A percentile compares a stretch with the other conserved stretches of the same genome.
Conservation (phyloP, 768 basidiomycete species). For the Kwoniella europaea region DNA sequence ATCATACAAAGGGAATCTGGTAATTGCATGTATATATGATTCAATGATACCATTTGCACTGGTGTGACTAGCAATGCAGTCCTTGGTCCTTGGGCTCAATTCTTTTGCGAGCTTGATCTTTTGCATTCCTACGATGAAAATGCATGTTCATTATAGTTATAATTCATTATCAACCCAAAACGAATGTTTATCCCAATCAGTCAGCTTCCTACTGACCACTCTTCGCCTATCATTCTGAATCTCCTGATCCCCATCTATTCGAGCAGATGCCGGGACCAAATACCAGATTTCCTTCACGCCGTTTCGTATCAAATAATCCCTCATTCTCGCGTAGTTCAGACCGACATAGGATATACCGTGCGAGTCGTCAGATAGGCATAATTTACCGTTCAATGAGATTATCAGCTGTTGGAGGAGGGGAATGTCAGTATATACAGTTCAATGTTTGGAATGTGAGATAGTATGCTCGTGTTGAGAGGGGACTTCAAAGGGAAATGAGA, state of each 20-base stretch:
- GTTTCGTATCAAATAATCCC: slow-evolving; percentile 68
- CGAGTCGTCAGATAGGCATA: slow-evolving; percentile 92
- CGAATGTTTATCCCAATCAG: slow-evolving; percentile 40
- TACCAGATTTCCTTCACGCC: slow-evolving; percentile 64
- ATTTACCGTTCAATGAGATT: slow-evolving; percentile 69
- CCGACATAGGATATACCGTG: slow-evolving; percentile 89
- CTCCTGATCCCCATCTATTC: slow-evolving; percentile 11
- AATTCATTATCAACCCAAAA: slow-evolving; percentile 40
- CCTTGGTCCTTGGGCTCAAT: neutral
- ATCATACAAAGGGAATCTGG: neutral
- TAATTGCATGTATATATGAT: slow-evolving; percentile 8
- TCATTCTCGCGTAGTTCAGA: slow-evolving; percentile 74
- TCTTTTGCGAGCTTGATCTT: neutral
- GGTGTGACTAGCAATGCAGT: no score
- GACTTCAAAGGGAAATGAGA: no score
- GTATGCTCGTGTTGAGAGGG: neutral
- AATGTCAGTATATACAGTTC: no score
- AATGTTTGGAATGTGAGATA: no score
- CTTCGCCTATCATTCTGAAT: slow-evolving; percentile 32
- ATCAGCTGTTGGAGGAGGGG: slow-evolving; percentile 66
- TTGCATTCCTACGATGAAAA: neutral
- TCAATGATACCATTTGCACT: no score
- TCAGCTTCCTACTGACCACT: slow-evolving; percentile 33
- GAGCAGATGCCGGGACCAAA: slow-evolving; percentile 35
- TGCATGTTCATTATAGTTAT: neutral